Evolutionary conservation across 1,284 basidiomycete genomes (phyloP).

Genomic region (Phylloporus gajari): DNA sequence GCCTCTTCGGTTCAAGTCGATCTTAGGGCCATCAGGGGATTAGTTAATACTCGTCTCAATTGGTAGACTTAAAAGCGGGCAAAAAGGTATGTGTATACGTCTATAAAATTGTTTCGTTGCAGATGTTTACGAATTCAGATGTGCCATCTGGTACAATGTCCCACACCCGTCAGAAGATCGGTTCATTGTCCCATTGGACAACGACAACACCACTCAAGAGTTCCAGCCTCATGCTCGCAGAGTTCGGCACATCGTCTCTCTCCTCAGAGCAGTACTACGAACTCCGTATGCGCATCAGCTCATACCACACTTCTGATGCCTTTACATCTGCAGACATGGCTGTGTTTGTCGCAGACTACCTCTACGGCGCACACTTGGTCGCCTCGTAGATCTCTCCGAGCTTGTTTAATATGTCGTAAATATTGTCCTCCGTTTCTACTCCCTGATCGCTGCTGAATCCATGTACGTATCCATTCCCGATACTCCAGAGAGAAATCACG

Average conservation of each 20-base stretch:
- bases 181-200: constrained; percentile 64
- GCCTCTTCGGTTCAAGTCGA: no score
- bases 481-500: constrained; percentile 97
- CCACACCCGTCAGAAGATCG: neutral
- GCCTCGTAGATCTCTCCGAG: constrained; percentile 96
- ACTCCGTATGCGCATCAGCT: constrained; percentile 72
- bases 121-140: no score
- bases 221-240: constrained; percentile 94
- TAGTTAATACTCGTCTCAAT: no score
- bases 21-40: no score
- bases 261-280: constrained; percentile 98
- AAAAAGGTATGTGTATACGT: no score
- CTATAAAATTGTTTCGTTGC: no score
- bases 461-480: constrained; percentile 98
- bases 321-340: constrained; percentile 79
- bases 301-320: constrained; percentile 3
- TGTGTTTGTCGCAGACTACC: constrained; percentile 95
- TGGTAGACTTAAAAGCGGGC: no score
- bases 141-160: constrained; percentile 76
- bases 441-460: constrained; percentile 98
- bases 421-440: constrained; percentile 92
- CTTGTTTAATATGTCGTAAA: constrained; percentile 96
- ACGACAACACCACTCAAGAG: constrained; percentile 92
- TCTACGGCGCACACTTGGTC: constrained; percentile 95
- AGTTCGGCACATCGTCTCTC: constrained; percentile 89